These are phyloP conservation scores for Phaeodactylum tricornutum DNA, from an alignment of 108 stramenopile species.

Conservation along the genomic window DNA sequence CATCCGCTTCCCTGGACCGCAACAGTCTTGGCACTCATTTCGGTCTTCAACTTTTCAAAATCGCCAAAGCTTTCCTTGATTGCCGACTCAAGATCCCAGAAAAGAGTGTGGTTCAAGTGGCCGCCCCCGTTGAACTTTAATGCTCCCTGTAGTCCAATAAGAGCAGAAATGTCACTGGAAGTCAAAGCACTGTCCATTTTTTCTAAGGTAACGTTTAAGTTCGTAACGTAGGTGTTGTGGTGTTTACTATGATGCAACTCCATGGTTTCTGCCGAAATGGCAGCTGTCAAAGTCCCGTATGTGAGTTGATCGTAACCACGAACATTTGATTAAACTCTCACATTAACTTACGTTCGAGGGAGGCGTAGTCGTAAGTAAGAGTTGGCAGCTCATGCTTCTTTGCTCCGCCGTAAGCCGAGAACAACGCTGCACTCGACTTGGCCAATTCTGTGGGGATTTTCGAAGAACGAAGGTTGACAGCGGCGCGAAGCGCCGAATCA, in stretches of 20 bases:
- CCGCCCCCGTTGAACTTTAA: constrained; percentile 99
- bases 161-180: constrained; percentile 61
- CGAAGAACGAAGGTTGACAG: constrained; percentile 62
- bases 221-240: constrained; percentile 90
- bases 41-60: constrained; percentile 72
- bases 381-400: constrained; percentile 71
- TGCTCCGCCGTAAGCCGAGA: constrained; percentile 48
- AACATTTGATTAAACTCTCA: not conserved
- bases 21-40: constrained; percentile 66
- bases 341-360: constrained; percentile 56
- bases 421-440: constrained; percentile 51
- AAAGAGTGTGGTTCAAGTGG: constrained; percentile 87
- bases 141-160: constrained; percentile 71
- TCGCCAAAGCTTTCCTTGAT: constrained; percentile 78
- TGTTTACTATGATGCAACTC: constrained; percentile 92
- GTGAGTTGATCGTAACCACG: not conserved
- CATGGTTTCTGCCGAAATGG: constrained; percentile 90
- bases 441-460: constrained; percentile 44
- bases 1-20: constrained; percentile 98
- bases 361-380: constrained; percentile 84
- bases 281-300: constrained; percentile 19
- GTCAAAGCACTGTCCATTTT: constrained; percentile 74
- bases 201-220: constrained; percentile 82
- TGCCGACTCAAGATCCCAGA: constrained; percentile 23
- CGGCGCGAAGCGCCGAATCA: no score